Evolutionary conservation across 2,329 filamentous ascomycete genomes (phyloP), one percentile per base, ranked within the genome.

Genomic region (Diaporthe sp.): DNA sequence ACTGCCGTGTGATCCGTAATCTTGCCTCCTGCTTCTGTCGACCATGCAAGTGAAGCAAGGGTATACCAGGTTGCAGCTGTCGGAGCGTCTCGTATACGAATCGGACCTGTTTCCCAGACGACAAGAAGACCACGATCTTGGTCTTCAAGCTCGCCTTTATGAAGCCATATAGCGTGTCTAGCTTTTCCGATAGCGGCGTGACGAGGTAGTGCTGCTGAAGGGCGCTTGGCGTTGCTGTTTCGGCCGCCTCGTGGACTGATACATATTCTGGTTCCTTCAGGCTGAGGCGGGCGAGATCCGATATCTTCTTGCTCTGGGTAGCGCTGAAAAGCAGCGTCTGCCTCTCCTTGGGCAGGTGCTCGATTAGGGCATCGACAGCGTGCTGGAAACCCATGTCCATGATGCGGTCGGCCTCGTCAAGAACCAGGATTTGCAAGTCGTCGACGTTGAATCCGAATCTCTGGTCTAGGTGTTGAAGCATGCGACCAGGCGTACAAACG

Each of bases 311-410:
- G 77, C 96, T 98, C 84, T 99, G 97, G 0, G 97, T 99, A 0
- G 97, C 97, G 81, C 94, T 97, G 86, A 98, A 99, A 13, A 99
- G 90, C 81, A 99, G 88, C 0, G 97, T 99, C 84, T 99, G 97
- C 76, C 97, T 89, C 37, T 93, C 87, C 79, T 91, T 92, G 1
- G 97, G 97, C 2, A 99, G 87, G 81, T 98, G 97, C 76, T 97
- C 95, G 37, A 99, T 85, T 68, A 99, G 94, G 0, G 97, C 97
- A 83, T 99, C 97, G 4, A 99, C 92, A 1, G 94, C 94, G 7
- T 89, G 87, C 83, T 97, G 93, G 82, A 99, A 99, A 7, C 97
- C 97, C 95, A 98, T 97, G 81, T 99, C 97, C 89, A 99, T 92
- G 80, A 98, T 98, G 51, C 97, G 91, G 83, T 99, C 97, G 3